phyloP scores from a whole-genome alignment of 352 stramenopile species.

The Saprolegnia parasitica region DNA sequence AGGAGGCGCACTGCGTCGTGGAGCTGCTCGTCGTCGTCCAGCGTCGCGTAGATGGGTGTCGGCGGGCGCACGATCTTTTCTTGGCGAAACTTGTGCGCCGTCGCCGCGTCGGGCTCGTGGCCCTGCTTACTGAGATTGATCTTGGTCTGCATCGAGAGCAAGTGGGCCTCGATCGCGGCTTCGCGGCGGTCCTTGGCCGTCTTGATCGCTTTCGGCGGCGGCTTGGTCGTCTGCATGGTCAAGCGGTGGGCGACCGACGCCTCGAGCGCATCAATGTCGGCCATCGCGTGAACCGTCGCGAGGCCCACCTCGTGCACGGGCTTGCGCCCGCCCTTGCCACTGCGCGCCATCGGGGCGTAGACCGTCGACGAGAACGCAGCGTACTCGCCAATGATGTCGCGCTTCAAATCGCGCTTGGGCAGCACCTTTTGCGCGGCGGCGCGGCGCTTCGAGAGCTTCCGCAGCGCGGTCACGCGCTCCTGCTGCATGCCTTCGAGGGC shows the following conservation, averaged over 20 bases:
- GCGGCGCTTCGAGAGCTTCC: conserved; percentile 87
- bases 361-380: conserved; percentile 73
- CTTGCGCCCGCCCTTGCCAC: conserved; percentile 49
- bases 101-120: background rate
- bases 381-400: conserved; percentile 90
- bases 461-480: conserved; percentile 79
- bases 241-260: conserved; percentile 45
- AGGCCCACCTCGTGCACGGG: conserved; percentile 51
- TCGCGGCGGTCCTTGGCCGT: conserved; percentile 79
- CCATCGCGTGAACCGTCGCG: conserved; percentile 44
- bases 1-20: conserved; percentile 71
- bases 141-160: conserved; percentile 84
- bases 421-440: conserved; percentile 47
- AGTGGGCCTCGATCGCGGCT: conserved; percentile 62
- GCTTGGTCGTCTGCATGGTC: conserved; percentile 40
- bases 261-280: conserved; percentile 62
- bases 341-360: conserved; percentile 73
- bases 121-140: conserved; percentile 65
- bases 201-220: conserved; percentile 43
- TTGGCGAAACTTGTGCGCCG: conserved; percentile 11
- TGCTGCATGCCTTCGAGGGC: conserved; percentile 74
- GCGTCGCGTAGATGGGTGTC: conserved; percentile 63
- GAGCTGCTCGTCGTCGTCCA: conserved; percentile 44
- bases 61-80: conserved; percentile 58
- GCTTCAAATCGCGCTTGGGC: conserved; percentile 37